phyloP scores from a whole-genome alignment of 2,329 filamentous ascomycete species.

The Pestalotiopsis sp. region DNA sequence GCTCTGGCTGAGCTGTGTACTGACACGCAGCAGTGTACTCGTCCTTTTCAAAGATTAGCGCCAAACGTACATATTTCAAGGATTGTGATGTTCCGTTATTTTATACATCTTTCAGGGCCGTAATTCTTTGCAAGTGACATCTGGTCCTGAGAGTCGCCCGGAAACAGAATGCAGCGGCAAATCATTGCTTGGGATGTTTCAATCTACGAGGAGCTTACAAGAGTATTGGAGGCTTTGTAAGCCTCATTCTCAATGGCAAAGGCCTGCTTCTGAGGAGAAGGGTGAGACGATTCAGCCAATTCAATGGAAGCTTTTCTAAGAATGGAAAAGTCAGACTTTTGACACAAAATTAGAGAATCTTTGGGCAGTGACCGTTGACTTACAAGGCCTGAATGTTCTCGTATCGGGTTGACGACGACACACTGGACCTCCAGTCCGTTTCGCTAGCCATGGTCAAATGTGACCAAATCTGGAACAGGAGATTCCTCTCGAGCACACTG shows the following conservation, averaged over 20 bases:
- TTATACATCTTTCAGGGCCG: too few relatives aligned
- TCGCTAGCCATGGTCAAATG: conserved; percentile 34
- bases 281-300: conserved; percentile 20
- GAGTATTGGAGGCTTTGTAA: conserved; percentile 59
- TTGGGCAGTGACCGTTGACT: conserved; percentile 43
- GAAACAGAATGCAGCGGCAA: not conserved
- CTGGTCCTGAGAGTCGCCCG: too few relatives aligned
- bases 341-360: conserved; percentile 64
- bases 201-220: conserved; percentile 46
- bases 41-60: conserved; percentile 46
- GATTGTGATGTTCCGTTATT: too few relatives aligned
- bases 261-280: conserved; percentile 46
- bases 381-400: conserved; percentile 66
- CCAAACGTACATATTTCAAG: too few relatives aligned
- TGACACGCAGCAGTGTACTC: conserved; percentile 56
- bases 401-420: conserved; percentile 65
- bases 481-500: not conserved
- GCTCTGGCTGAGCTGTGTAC: conserved; percentile 12
- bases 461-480: not conserved
- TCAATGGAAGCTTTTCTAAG: conserved; percentile 29
- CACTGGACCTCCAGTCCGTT: conserved; percentile 50
- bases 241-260: conserved; percentile 68
- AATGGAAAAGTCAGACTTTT: not conserved
- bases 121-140: too few relatives aligned
- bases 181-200: not conserved